A percentile compares a stretch with the other conserved stretches of the same genome.
phyloP scores from a whole-genome alignment of 2,329 filamentous ascomycete species.

The Pseudogymnoascus sp. region DNA sequence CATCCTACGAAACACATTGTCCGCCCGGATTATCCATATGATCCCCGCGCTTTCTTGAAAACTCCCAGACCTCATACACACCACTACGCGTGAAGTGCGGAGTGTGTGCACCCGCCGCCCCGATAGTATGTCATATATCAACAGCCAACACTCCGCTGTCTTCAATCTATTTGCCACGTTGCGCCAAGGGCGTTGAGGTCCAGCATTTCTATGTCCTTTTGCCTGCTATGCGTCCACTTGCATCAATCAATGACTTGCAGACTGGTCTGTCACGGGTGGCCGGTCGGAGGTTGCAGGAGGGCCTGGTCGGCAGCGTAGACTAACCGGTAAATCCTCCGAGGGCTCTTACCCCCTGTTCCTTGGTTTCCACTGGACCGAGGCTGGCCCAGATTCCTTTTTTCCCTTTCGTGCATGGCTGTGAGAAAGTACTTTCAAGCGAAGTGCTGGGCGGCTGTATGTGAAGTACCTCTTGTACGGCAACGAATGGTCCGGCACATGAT shows the following conservation, averaged over 20 bases:
- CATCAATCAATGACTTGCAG: neutral
- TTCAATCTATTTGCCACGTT: conserved; percentile 2
- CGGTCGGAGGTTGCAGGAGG: neutral
- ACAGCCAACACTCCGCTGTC: neutral
- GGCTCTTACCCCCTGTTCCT: neutral
- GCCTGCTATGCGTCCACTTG: neutral
- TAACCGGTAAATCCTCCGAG: neutral
- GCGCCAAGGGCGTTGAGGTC: neutral
- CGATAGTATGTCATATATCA: conserved; percentile 4
- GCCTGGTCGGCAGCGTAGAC: neutral
- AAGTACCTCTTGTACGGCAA: neutral
- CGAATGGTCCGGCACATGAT: neutral
- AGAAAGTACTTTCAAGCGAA: neutral
- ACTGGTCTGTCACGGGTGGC: neutral
- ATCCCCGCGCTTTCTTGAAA: neutral
- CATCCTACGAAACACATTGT: neutral
- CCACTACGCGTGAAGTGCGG: neutral
- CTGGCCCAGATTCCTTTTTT: neutral
- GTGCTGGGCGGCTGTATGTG: neutral
- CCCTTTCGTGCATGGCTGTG: neutral
- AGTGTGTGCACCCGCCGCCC: neutral
- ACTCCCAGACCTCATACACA: neutral
- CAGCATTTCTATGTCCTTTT: neutral
- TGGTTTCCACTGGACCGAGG: neutral
- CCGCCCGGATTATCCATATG: neutral